phyloP scores from a whole-genome alignment of 2,329 filamentous ascomycete genomes.

The Aureobasidium musti region DNA sequence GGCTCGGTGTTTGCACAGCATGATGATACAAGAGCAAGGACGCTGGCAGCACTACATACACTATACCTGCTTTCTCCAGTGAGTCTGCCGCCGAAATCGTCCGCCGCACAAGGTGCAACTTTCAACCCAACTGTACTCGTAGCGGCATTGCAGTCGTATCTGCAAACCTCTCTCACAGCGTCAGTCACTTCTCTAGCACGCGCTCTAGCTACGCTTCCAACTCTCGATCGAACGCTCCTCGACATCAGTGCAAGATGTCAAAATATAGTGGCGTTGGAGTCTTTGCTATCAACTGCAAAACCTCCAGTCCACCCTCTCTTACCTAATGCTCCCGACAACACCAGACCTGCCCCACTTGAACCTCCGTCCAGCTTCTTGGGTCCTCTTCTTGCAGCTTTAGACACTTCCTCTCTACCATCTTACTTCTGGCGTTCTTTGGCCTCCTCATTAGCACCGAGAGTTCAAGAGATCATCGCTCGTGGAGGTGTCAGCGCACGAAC shows the following conservation, averaged over 20 bases:
- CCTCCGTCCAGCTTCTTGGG: slow-evolving; percentile 58
- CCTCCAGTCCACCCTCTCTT: slow-evolving; percentile 70
- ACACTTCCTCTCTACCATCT: slow-evolving; percentile 81
- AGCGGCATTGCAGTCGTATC: slow-evolving; percentile 74
- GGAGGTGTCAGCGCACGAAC: slow-evolving; percentile 84
- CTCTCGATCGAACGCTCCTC: slow-evolving; percentile 74
- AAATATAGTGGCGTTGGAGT: slow-evolving; percentile 84
- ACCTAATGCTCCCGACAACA: slow-evolving; percentile 28
- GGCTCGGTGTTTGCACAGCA: slow-evolving; percentile 55
- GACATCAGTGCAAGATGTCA: slow-evolving; percentile 86
- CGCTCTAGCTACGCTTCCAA: slow-evolving; percentile 76
- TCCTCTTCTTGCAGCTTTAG: slow-evolving; percentile 65
- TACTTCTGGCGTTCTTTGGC: slow-evolving; percentile 95
- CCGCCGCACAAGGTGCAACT: slow-evolving; percentile 40
- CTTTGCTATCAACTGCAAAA: slow-evolving; percentile 68
- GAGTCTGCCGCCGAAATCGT: slow-evolving; percentile 31
- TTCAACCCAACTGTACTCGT: slow-evolving; percentile 72
- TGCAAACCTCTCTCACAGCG: slow-evolving; percentile 77
- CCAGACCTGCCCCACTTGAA: slow-evolving; percentile 12
- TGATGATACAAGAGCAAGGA: slow-evolving; percentile 73
- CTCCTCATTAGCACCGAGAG: slow-evolving; percentile 69
- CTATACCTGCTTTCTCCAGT: slow-evolving; percentile 79
- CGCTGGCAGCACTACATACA: slow-evolving; percentile 71
- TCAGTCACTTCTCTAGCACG: slow-evolving; percentile 74
- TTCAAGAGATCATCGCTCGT: slow-evolving; percentile 79